Conservation (phyloP, 192 early-diverging fungal genomes). For the Coemansia pectinata region DNA sequence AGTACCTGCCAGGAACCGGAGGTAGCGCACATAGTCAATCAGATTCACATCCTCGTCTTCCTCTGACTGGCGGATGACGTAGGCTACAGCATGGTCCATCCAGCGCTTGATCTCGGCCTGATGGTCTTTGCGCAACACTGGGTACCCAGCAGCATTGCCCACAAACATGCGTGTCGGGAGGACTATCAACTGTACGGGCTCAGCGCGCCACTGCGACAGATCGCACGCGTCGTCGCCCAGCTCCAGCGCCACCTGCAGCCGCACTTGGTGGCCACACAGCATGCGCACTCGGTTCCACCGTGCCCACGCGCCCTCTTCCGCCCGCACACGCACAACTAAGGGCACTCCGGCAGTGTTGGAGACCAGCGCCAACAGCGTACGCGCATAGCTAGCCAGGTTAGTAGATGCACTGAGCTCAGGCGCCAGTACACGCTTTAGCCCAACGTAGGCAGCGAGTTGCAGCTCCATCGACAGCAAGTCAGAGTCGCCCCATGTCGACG, state of each 20-base stretch:
- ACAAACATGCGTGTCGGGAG: conserved; percentile 75
- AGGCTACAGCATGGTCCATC: conserved; percentile 39
- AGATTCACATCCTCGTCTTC: background rate
- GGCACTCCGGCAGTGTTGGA: background rate
- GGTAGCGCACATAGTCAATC: conserved; percentile 61
- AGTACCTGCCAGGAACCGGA: conserved; percentile 68
- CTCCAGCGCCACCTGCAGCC: conserved; percentile 58
- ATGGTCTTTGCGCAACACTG: conserved; percentile 79
- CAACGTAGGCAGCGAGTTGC: conserved; percentile 30
- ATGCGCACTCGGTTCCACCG: conserved; percentile 79
- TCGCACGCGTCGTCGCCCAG: conserved; percentile 56
- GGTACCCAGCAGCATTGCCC: conserved; percentile 78
- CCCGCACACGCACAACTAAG: conserved; percentile 58
- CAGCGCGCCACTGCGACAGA: conserved; percentile 72
- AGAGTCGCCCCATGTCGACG: conserved; percentile 7
- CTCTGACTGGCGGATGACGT: conserved; percentile 18
- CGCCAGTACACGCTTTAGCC: conserved; percentile 26
- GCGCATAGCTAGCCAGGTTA: conserved; percentile 12
- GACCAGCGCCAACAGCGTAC: conserved; percentile 17
- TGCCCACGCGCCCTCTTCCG: conserved; percentile 63
- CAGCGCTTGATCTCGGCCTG: conserved; percentile 57
- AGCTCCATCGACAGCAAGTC: conserved; percentile 13
- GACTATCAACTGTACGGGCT: conserved; percentile 80
- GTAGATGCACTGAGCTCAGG: conserved; percentile 5
- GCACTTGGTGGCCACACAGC: conserved; percentile 67